phyloP scores from a whole-genome alignment of 2,329 filamentous ascomycete species.

The Beauveria brongniartii region DNA sequence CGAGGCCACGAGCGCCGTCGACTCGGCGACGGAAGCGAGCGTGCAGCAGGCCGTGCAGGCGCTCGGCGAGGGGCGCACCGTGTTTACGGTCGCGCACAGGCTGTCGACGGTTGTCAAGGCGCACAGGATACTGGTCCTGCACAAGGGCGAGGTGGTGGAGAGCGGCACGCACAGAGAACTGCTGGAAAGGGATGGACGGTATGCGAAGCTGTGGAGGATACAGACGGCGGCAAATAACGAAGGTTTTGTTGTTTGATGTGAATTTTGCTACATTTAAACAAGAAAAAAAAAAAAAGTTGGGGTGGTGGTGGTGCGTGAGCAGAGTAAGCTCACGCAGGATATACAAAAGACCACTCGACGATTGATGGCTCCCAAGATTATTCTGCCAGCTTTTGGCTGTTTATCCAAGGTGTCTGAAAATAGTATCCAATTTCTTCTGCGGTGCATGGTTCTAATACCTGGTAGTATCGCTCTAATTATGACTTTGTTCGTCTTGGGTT shows the following conservation, averaged over 20 bases:
- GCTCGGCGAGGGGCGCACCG: constrained; percentile 40
- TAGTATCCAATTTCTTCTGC: no score
- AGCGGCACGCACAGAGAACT: constrained; percentile 42
- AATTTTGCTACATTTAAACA: neutral
- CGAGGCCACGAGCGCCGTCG: constrained; percentile 42
- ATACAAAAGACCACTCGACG: no score
- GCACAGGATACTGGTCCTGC: constrained; percentile 45
- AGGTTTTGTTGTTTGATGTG: neutral
- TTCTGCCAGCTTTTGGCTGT: no score
- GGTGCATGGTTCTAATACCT: no score
- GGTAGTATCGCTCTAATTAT: no score
- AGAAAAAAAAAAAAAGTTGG: no score
- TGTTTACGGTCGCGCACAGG: constrained; percentile 41
- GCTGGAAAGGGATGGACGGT: constrained; percentile 38
- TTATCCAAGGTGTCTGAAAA: neutral
- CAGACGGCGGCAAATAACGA: constrained; percentile 22
- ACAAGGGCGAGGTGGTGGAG: constrained; percentile 43
- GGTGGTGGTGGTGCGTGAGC: no score
- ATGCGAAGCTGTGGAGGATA: constrained; percentile 43
- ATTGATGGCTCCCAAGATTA: no score
- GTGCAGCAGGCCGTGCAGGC: constrained; percentile 36
- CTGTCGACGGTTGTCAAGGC: constrained; percentile 34
- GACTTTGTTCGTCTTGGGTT: no score
- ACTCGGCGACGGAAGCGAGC: constrained; percentile 30
- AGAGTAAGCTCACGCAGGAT: no score